A percentile compares a stretch with the other conserved stretches of the same genome.
Evolutionary conservation across 2,329 filamentous ascomycete genomes (phyloP).

Genomic region (Lizonia empirigonia): DNA sequence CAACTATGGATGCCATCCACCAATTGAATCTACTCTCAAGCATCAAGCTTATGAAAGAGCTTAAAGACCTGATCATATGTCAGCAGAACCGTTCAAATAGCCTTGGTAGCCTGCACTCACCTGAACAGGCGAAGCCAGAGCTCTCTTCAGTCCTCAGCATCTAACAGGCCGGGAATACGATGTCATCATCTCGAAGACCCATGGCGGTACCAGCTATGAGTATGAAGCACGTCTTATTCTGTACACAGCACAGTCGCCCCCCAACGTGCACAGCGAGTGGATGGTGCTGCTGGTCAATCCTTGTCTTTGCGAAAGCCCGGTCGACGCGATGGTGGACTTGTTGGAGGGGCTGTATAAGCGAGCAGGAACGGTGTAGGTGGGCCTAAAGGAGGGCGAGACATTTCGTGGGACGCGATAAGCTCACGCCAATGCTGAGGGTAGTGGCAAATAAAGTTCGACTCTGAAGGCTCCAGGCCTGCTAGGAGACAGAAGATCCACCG

Average conservation of each 20-base stretch:
- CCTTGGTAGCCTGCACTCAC: too few relatives aligned
- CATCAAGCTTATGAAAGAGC: background rate
- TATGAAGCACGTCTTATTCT: constrained; percentile 1
- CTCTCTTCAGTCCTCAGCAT: background rate
- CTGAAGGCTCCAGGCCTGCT: too few relatives aligned
- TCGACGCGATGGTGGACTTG: constrained; percentile 3
- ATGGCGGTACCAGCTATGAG: background rate
- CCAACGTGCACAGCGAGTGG: background rate
- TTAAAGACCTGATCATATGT: background rate
- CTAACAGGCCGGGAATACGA: background rate
- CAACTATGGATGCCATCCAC: background rate
- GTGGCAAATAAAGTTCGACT: background rate
- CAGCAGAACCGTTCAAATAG: background rate
- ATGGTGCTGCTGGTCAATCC: background rate
- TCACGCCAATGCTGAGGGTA: too few relatives aligned
- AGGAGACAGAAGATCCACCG: background rate
- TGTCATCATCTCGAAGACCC: background rate
- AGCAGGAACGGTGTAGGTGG: background rate
- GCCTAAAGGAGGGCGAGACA: background rate
- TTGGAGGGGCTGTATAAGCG: background rate
- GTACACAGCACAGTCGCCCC: background rate
- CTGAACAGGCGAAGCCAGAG: background rate
- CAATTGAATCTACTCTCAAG: background rate
- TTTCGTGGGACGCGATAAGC: background rate
- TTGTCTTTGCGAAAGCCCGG: background rate